Conservation (phyloP, 352 stramenopile genomes). For the Globisporangium megalacanthum region DNA sequence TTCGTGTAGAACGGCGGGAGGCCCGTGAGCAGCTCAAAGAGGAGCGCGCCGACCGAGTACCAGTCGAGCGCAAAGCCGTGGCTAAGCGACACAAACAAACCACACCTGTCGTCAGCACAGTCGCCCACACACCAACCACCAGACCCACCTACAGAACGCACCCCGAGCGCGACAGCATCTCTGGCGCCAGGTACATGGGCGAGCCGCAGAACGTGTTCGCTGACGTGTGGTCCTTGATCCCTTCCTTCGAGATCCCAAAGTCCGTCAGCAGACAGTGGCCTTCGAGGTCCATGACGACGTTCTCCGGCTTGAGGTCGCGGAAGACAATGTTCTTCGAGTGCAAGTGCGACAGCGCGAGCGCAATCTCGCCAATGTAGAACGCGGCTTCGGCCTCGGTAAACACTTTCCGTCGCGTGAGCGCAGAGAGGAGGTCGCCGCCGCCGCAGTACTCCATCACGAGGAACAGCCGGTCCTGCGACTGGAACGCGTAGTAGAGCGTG, state of each 20-base stretch:
- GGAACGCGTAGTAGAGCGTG: constrained; percentile 80
- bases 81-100: constrained; percentile 6
- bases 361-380: constrained; percentile 86
- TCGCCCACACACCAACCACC: neutral
- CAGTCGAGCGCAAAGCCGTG: constrained; percentile 83
- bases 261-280: constrained; percentile 78
- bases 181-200: constrained; percentile 81
- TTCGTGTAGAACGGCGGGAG: constrained; percentile 86
- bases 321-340: constrained; percentile 88
- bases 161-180: constrained; percentile 78
- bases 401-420: constrained; percentile 67
- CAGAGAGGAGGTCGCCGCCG: constrained; percentile 71
- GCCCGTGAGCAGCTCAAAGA: constrained; percentile 81
- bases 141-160: constrained; percentile 7
- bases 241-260: constrained; percentile 86
- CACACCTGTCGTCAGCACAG: neutral
- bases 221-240: constrained; percentile 81
- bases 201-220: constrained; percentile 85
- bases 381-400: constrained; percentile 74
- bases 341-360: constrained; percentile 71
- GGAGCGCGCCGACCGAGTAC: constrained; percentile 75
- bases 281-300: constrained; percentile 84
- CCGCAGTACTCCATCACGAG: constrained; percentile 86
- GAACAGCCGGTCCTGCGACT: constrained; percentile 79
- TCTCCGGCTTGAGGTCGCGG: constrained; percentile 83